phyloP scores from a whole-genome alignment of 208 protist genomes.

The Leishmania amazonensis region DNA sequence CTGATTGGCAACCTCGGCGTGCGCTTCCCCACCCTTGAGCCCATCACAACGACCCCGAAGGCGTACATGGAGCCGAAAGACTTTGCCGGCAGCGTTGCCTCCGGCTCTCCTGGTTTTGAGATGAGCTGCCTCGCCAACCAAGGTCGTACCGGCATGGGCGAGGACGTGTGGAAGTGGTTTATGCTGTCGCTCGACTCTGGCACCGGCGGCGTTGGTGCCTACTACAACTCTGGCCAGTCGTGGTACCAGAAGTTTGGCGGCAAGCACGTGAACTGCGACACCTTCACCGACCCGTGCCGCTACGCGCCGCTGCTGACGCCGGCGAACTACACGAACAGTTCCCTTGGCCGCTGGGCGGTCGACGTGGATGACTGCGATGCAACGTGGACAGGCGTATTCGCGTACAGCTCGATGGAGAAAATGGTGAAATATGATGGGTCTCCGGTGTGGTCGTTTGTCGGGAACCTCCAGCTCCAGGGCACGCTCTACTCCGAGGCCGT shows the following conservation, averaged over 20 bases:
- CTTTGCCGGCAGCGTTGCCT: slow-evolving; percentile 41
- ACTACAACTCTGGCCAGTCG: slow-evolving; percentile 59
- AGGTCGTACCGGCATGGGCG: slow-evolving; percentile 52
- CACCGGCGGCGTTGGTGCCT: slow-evolving; percentile 55
- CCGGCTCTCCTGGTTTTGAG: slow-evolving; percentile 63
- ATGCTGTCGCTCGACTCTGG: slow-evolving; percentile 43
- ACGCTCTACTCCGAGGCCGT: slow-evolving; percentile 77
- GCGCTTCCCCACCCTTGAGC: slow-evolving; percentile 86
- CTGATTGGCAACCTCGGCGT: slow-evolving; percentile 82
- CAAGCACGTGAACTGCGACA: slow-evolving; percentile 81
- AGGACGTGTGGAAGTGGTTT: slow-evolving; percentile 77
- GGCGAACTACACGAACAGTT: slow-evolving; percentile 35
- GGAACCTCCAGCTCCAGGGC: slow-evolving; percentile 49
- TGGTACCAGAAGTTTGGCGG: slow-evolving; percentile 92
- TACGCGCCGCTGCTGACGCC: slow-evolving; percentile 85
- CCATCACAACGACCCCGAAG: slow-evolving; percentile 35
- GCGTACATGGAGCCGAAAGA: slow-evolving; percentile 68
- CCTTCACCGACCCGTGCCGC: slow-evolving; percentile 69
- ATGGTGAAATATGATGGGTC: slow-evolving; percentile 44
- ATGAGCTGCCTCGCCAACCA: slow-evolving; percentile 68
- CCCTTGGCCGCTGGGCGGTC: slow-evolving; percentile 56
- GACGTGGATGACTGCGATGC: slow-evolving; percentile 80
- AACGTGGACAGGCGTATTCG: slow-evolving; percentile 80
- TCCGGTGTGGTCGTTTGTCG: slow-evolving; percentile 60
- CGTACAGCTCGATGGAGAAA: slow-evolving; percentile 44